phyloP scores from a whole-genome alignment of 352 stramenopile genomes.

The Pythium aphanidermatum region DNA sequence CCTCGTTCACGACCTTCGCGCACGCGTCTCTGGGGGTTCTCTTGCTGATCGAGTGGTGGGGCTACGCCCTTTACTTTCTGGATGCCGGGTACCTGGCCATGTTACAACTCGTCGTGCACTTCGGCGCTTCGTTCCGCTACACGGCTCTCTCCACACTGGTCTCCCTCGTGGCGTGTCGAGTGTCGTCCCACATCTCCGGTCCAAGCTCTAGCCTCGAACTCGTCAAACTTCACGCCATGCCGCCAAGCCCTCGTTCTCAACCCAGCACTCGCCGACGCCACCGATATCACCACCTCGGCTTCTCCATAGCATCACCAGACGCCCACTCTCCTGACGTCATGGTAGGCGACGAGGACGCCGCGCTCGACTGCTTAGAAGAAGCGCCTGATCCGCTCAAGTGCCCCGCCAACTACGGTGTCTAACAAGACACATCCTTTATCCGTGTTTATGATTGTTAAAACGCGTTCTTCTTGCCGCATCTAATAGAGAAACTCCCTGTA shows the following conservation, averaged over 20 bases:
- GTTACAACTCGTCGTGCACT: constrained; percentile 29
- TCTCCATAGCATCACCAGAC: too few species aligned
- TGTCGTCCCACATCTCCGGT: constrained; percentile 14
- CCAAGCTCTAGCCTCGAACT: constrained; percentile 1
- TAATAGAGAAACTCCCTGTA: too few species aligned
- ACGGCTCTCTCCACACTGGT: constrained; percentile 19
- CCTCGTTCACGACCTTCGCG: constrained; percentile 28
- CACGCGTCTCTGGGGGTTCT: constrained; percentile 30
- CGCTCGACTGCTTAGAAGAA: constrained; percentile 16
- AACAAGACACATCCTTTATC: too few species aligned
- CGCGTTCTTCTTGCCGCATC: too few species aligned
- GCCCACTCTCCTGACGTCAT: too few species aligned
- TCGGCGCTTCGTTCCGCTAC: constrained; percentile 37
- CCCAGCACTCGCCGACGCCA: constrained; percentile 22
- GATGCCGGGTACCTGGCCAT: constrained; percentile 29
- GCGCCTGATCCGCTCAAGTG: constrained; percentile 38
- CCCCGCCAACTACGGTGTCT: constrained; percentile 52
- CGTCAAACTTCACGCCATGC: constrained; percentile 11
- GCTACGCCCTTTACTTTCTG: constrained; percentile 44
- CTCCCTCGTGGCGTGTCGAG: not conserved
- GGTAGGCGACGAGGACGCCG: constrained; percentile 12
- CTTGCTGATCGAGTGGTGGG: constrained; percentile 43
- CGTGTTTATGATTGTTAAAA: too few species aligned
- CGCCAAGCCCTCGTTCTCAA: constrained; percentile 12
- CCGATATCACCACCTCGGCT: too few species aligned